phyloP scores from a whole-genome alignment of 768 basidiomycete genomes.

The Rickenella mellea region DNA sequence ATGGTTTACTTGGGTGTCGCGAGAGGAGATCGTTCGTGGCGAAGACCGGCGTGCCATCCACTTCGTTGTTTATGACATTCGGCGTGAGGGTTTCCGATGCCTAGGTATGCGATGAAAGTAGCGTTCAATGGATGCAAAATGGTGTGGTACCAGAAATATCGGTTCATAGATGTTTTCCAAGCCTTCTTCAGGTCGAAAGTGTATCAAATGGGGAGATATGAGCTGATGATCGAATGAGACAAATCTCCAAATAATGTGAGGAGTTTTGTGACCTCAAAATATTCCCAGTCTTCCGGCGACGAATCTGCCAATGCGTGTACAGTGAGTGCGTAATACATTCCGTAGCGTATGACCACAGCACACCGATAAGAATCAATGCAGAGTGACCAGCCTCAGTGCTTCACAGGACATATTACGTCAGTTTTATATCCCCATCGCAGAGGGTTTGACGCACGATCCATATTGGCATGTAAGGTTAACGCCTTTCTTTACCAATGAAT shows the following conservation, averaged over 20 bases:
- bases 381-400: not conserved
- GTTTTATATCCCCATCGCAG: not conserved
- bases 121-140: no score
- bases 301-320: not conserved
- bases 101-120: no score
- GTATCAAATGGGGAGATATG: no score
- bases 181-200: no score
- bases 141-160: no score
- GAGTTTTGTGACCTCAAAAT: no score
- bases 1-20: slow-evolving; percentile 13
- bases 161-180: no score
- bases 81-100: no score
- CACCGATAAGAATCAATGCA: not conserved
- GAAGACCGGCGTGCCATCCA: not conserved
- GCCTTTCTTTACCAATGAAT: slow-evolving; percentile 13
- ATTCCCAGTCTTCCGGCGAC: not conserved
- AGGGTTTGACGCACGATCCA: slow-evolving; percentile 1
- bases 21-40: slow-evolving; percentile 3
- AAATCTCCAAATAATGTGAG: no score
- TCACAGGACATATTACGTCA: not conserved
- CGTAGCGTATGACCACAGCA: not conserved
- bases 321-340: not conserved
- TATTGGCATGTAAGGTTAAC: slow-evolving; percentile 9
- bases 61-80: not conserved
- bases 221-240: no score